These are phyloP conservation scores for Bonia amplexicaulis DNA, from an alignment of 176 grass and related monocot genomes.

Conservation along the genomic window DNA sequence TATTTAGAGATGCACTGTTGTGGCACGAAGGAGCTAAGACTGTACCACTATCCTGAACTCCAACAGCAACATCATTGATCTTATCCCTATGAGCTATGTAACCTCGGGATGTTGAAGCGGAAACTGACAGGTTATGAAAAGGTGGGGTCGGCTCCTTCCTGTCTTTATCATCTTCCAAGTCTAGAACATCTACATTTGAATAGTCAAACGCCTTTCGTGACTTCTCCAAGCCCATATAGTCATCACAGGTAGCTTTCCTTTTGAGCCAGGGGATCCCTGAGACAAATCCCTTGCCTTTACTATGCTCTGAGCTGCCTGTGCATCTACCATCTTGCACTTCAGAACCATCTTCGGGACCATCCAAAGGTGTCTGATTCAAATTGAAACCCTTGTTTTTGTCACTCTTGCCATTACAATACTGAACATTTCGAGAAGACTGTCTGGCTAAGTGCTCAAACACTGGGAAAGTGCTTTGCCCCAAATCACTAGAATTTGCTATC, in stretches of 20 bases:
- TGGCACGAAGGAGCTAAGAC: background rate
- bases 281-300: constrained; percentile 7
- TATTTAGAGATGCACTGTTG: background rate
- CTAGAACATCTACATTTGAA: background rate
- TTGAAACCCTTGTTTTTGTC: constrained; percentile 20
- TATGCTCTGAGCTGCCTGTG: background rate
- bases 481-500: background rate
- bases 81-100: background rate
- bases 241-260: constrained; percentile 4
- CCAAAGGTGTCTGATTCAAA: constrained; percentile 20
- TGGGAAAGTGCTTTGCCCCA: background rate
- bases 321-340: background rate
- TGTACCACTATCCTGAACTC: background rate
- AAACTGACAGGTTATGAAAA: constrained; percentile 1
- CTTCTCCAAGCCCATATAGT: background rate
- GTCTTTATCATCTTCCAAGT: background rate
- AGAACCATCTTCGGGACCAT: constrained; percentile 4
- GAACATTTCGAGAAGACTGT: background rate
- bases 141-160: background rate
- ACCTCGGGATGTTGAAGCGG: background rate
- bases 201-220: background rate
- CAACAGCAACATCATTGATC: background rate
- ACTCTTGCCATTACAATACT: background rate
- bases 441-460: background rate
- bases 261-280: constrained; percentile 3